These are phyloP conservation scores for Saccharomycopsis phalli DNA, from an alignment of 1,139 yeast species.

Conservation along the genomic window DNA sequence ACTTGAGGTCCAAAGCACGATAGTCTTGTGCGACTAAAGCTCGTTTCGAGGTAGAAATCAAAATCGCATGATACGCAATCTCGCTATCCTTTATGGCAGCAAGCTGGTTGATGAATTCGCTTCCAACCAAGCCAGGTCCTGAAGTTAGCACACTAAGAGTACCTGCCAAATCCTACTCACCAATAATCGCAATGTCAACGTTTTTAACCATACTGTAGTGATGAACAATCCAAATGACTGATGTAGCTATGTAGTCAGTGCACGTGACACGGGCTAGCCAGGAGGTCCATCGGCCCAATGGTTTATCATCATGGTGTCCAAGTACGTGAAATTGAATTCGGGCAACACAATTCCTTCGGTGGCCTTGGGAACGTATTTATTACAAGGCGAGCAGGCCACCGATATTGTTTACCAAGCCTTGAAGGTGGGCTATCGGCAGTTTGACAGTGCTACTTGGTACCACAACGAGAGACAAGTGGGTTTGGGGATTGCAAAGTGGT, in stretches of 20 bases:
- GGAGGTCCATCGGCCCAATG: neutral
- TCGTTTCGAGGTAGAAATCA: constrained; percentile 66
- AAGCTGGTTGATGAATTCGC: constrained; percentile 77
- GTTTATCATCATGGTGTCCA: constrained; percentile 7
- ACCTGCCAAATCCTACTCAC: constrained; percentile 28
- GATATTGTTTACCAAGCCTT: constrained; percentile 32
- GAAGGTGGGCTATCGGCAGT: constrained; percentile 47
- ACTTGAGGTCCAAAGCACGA: constrained; percentile 53
- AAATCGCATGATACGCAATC: constrained; percentile 64
- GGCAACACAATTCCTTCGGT: constrained; percentile 44
- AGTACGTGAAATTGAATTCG: constrained; percentile 28
- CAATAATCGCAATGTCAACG: constrained; percentile 74
- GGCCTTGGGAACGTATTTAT: constrained; percentile 50
- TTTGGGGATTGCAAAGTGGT: constrained; percentile 36
- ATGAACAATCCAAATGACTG: neutral
- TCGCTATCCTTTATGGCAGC: constrained; percentile 33
- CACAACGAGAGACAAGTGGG: constrained; percentile 37
- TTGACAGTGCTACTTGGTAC: constrained; percentile 34
- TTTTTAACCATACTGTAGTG: constrained; percentile 37
- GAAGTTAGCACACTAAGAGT: constrained; percentile 19
- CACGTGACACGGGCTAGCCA: neutral
- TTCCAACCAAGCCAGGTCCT: constrained; percentile 92
- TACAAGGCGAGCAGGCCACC: constrained; percentile 33
- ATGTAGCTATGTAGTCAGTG: neutral
- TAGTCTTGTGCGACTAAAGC: constrained; percentile 64